Base-by-base conservation (phyloP, 2,329 filamentous ascomycete genomes). In the Penicillium griseofulvum region DNA sequence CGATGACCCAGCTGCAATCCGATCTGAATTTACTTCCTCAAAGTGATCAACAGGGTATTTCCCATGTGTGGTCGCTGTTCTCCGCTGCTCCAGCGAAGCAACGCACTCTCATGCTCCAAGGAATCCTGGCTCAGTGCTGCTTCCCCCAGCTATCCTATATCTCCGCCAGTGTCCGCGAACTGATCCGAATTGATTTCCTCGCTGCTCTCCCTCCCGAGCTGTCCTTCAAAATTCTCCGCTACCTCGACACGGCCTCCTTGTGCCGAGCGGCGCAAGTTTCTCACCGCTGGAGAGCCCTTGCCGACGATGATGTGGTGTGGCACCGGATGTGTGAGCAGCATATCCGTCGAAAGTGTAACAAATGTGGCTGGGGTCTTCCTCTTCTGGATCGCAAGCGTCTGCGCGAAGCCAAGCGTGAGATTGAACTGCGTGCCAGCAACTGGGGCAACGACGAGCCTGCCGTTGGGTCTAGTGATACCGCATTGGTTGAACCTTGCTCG, bases 301-400 rank as follows among this genome's bases (percentile, higher is more conserved):
- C 94, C n/a, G 94, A 97, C 66, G 93, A 97, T 69, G 93, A 99
- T 72, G 89, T 96, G 9, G 93, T 99, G 4, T 99, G 94, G 94
- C 90, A 97, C 70, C 89, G 88, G 61, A 97, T 97, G 92, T 99
- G 94, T 71, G 91, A 96, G 73, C 93, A 97, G 70, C 92, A 96
- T 72, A 95, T 97, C 65, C 90, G 95, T 71, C 82, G 91, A 57
- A 96, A 96, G 71, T 97, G 92, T 73, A 92, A 87, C 56, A 96
- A 94, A 70, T 99, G 94, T 70, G 93, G 94, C 24, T 97, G 92
- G 91, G 94, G 94, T 2, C 75, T 99, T 57, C 94, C 94, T 16
- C 77, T 96, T 54, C 78, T 99, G 48, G 94, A 99, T 69, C 84
- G 91, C 65, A 96, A 96, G 75, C 84, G 90, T 66, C 76, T 99